Evolutionary conservation across 192 early-diverging fungal species (phyloP), one percentile per base, ranked within the genome.

Genomic region (Coemansia sp.): DNA sequence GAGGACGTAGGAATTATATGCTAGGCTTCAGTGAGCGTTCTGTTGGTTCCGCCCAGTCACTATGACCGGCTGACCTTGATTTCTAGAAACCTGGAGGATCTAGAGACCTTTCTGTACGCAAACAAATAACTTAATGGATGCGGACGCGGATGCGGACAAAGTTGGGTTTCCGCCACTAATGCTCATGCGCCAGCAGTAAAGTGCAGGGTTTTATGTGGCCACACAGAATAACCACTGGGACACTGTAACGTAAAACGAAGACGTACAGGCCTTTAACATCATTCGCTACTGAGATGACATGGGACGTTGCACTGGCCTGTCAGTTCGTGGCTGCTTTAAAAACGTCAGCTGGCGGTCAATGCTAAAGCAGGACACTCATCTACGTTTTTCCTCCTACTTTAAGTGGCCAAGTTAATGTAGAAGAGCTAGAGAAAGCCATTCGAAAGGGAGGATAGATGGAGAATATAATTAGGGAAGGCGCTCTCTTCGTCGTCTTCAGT

Each of bases 21-120:
- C 20, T 22, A 51, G 10, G 49, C 49, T 22, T 51, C 49, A 38
- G 36, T 38, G 36, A 27, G 27, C 3, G 18, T 49, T 3, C 15
- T 49, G 46, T 24, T 51, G 49, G 49, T 51, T 9, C 49, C 22
- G 49, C 49, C 49, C 49, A 51, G 49, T 51, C 49, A 51, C 49
- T 9, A 20, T 20, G 20, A 20, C 49, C 8, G 20, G 20, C 49
- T 51, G 49, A 22, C 49, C 49, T 51, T 51, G 49, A 51, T 51
- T 51, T 51, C 20, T n/a, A 51, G n/a, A 51, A 20, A 22, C 54
- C 27, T 31, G 10, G 54, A 57, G 15, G 54, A 51, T 57, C 54
- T 57, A 31, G 27, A 13, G 54, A 57, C 5, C 24, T 13, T 57
- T 57, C 54, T 29, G 54, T 57, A 12, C 54, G 54, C 54, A 57